Percentiles rank a stretch among this genome's conserved stretches.
Evolutionary conservation across 441 rosid species (phyloP).

Genomic region (Populus hybrid): DNA sequence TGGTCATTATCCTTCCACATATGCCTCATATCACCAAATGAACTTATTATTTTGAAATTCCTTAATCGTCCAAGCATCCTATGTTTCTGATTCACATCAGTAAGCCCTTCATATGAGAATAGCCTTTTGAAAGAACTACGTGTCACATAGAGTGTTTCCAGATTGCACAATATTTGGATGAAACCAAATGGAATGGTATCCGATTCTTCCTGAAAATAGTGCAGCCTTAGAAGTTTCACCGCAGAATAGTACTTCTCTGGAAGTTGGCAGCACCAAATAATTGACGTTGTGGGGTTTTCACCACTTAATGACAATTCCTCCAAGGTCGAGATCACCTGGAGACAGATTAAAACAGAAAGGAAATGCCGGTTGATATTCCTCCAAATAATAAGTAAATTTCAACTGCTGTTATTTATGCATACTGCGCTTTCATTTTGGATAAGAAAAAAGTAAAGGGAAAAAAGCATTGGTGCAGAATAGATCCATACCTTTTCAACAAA

Average conservation of each 20-base stretch:
- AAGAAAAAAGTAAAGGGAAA: background rate
- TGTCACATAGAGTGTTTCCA: background rate
- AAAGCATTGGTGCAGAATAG: background rate
- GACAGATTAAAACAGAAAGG: background rate
- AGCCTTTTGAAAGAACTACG: background rate
- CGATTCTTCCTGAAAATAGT: background rate
- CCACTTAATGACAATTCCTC: conserved; percentile 12
- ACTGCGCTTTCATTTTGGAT: too few species aligned
- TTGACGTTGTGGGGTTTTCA: background rate
- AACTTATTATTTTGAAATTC: background rate
- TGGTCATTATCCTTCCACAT: background rate
- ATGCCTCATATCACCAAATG: background rate
- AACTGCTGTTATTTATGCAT: background rate
- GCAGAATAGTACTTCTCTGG: background rate
- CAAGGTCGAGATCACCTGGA: conserved; percentile 21
- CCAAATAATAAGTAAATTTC: background rate
- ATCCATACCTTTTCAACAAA: background rate
- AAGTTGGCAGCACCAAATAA: background rate
- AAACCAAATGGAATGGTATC: background rate
- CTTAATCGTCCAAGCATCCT: background rate
- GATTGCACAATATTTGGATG: conserved; percentile 6
- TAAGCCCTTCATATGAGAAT: conserved; percentile 6
- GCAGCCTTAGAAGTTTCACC: background rate
- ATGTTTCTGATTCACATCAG: background rate
- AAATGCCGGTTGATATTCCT: too few species aligned